Evolutionary conservation across 2,329 filamentous ascomycete genomes (phyloP).

Genomic region (Sporothrix phasma): DNA sequence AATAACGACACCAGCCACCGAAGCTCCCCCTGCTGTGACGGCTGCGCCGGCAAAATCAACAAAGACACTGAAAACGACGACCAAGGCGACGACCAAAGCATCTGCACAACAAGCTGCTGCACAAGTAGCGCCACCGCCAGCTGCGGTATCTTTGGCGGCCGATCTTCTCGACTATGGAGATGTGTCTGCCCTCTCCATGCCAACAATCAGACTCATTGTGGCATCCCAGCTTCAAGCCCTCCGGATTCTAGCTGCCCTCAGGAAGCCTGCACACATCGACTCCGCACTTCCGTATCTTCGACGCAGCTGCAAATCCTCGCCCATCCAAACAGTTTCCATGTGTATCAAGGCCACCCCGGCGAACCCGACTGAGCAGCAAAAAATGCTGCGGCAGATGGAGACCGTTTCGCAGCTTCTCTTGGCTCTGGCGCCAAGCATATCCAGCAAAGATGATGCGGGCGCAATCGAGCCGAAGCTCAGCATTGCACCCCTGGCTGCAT

Average conservation of each 20-base stretch:
- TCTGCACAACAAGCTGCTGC: slow-evolving; percentile 30
- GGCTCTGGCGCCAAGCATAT: slow-evolving; percentile 57
- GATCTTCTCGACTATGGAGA: slow-evolving; percentile 54
- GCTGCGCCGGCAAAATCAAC: slow-evolving; percentile 15
- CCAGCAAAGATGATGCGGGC: slow-evolving; percentile 48
- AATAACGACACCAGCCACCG: slow-evolving; percentile 7
- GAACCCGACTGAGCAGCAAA: slow-evolving; percentile 38
- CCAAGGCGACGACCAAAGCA: slow-evolving; percentile 1
- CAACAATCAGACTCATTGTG: slow-evolving; percentile 46
- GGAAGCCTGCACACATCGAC: slow-evolving; percentile 51
- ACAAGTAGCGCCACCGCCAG: neutral
- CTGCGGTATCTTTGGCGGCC: slow-evolving; percentile 22
- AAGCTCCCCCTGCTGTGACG: neutral
- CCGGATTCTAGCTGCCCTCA: slow-evolving; percentile 50
- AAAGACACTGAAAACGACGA: slow-evolving; percentile 28
- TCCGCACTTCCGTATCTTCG: slow-evolving; percentile 45
- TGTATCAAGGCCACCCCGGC: slow-evolving; percentile 30
- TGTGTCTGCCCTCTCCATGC: slow-evolving; percentile 29
- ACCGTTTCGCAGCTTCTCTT: slow-evolving; percentile 55
- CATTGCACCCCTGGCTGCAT: slow-evolving; percentile 45
- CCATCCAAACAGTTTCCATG: slow-evolving; percentile 44
- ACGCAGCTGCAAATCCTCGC: slow-evolving; percentile 45
- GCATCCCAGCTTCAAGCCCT: slow-evolving; percentile 56
- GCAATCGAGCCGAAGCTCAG: slow-evolving; percentile 45
- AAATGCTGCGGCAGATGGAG: slow-evolving; percentile 56